Evolutionary conservation across 139 green algal species (phyloP), one percentile per base, ranked within the genome.

Genomic region (Tetradesmus lagerheimii): DNA sequence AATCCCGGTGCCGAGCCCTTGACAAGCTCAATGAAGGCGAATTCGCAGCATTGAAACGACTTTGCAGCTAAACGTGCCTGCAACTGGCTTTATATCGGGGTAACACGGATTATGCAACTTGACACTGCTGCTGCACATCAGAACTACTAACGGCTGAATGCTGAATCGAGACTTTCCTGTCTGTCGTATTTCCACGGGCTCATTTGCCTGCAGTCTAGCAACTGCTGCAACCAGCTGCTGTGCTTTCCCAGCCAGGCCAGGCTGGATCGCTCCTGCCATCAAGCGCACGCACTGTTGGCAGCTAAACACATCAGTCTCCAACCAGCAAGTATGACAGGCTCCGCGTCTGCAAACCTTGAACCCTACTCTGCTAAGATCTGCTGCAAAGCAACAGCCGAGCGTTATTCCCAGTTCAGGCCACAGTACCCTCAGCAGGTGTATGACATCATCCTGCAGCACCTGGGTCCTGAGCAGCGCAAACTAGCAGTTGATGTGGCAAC

Each of bases 401-500:
- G 57, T n/a, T 71, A 71, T 23, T 71, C 57, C 23, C 57, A 71
- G 47, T 77, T 78, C 53, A 39, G 64, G 64, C 34, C 81, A 18
- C 16, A 53, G 15, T 80, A 80, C 75, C 47, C 43, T 6, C 53
- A 87, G 64, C 47, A 88, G 64, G 39, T 88, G 14, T 88, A 88
- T 43, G 37, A 88, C 43, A 41, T 80, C 12, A 80, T 88, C 8
- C 8, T 88, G 25, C 38, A 64, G 38, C 64, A 62, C 23, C 45
- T 88, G 23, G 39, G 81, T 18, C 5, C 23, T 47, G 27, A 80
- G 23, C 83, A 88, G 39, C 38, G 83, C 18, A 43, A 66, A 27
- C 83, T 88, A 27, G 83, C 83, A n/a, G 38, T 88, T n/a, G 83
- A 88, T 64, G 83, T 88, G 31, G 83, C 83, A 4, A 88, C 83